Conservation (phyloP, 2,329 filamentous ascomycete species). For the Gnomoniopsis sp. region DNA sequence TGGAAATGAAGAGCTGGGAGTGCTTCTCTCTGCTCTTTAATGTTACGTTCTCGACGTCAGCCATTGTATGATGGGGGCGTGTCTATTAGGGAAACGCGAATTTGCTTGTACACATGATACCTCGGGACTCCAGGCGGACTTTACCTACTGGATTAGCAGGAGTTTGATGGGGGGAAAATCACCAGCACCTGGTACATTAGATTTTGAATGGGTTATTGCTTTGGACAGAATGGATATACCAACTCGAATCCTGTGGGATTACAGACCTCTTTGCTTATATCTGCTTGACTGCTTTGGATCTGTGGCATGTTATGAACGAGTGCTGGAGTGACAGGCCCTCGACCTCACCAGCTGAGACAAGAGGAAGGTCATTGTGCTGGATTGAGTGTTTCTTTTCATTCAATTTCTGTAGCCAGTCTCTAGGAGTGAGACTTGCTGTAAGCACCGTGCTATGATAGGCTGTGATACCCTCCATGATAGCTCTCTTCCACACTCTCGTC, state of each 20-base stretch:
- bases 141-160: not conserved
- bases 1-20: not conserved
- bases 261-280: not conserved
- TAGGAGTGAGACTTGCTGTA: too few relatives aligned
- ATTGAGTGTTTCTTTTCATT: too few relatives aligned
- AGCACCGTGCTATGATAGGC: too few relatives aligned
- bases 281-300: not conserved
- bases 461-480: too few relatives aligned
- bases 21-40: not conserved
- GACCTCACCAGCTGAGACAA: too few relatives aligned
- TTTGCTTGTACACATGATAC: conserved; percentile 17
- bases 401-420: too few relatives aligned
- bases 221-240: conserved; percentile 10
- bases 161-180: not conserved
- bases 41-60: conserved; percentile 5
- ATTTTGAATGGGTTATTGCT: not conserved
- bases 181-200: not conserved
- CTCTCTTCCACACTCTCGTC: too few relatives aligned
- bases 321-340: not conserved
- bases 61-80: conserved; percentile 1
- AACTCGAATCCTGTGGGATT: not conserved
- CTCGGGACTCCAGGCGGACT: conserved; percentile 9
- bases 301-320: not conserved
- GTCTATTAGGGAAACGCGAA: conserved; percentile 8
- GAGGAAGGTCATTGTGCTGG: too few relatives aligned